phyloP scores from a whole-genome alignment of 2,329 filamentous ascomycete genomes.

The Aspergillus calidoustus region DNA sequence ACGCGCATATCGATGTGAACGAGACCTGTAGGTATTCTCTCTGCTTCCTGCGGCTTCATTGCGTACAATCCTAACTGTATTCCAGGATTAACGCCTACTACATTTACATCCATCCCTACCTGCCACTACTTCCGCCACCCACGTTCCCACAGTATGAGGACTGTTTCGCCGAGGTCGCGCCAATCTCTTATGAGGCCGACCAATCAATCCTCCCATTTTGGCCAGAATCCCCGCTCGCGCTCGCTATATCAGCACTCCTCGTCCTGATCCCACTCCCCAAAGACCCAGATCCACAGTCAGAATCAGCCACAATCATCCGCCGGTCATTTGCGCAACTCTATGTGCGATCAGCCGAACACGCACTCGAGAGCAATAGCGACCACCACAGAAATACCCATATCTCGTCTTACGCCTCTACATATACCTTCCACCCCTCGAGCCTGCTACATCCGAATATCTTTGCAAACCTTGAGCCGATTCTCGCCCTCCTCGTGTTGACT shows the following conservation, averaged over 20 bases:
- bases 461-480: constrained; percentile 22
- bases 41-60: background rate
- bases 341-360: constrained; percentile 1
- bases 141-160: constrained; percentile 19
- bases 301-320: constrained; percentile 16
- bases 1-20: constrained; percentile 7
- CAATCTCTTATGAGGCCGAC: constrained; percentile 2
- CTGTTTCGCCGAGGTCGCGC: background rate
- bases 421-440: background rate
- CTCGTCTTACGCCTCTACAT: background rate
- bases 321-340: constrained; percentile 27
- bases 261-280: constrained; percentile 25
- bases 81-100: constrained; percentile 33
- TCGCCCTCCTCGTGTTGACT: constrained; percentile 26
- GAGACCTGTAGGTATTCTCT: constrained; percentile 14
- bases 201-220: constrained; percentile 25
- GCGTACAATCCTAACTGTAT: background rate
- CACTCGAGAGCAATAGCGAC: background rate
- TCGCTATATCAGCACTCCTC: constrained; percentile 29
- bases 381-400: background rate
- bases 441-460: constrained; percentile 22
- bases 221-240: constrained; percentile 26
- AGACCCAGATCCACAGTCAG: constrained; percentile 3
- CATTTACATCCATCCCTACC: constrained; percentile 32
- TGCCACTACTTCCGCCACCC: constrained; percentile 27